Base-by-base conservation (phyloP, 305 asterid genomes). In the Plantago coronopus region DNA sequence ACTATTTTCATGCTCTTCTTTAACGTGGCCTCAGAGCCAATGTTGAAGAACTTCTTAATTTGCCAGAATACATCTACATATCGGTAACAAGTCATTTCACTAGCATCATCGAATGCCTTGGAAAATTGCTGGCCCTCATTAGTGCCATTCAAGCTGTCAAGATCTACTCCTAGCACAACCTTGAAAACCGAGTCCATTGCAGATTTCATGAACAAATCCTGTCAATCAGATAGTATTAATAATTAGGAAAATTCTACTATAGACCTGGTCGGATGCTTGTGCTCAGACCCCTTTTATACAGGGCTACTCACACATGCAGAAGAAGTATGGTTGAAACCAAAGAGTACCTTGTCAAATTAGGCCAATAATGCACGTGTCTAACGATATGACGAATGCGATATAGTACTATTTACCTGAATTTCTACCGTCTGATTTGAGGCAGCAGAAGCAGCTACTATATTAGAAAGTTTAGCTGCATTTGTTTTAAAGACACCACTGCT, bases 201-300 rank as follows among this genome's bases (percentile, higher is more conserved):
- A 20, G 85, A 70, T 70, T 76, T 84, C 83, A 78, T 74, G 78
- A 84, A 75, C 56, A 82, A 57, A 54, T 79, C 91, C 91, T 84
- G 79, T 61, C 53, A 29, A 58, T 13, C 14, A 59, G 48, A 59
- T 7, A n/a, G 23, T 14, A 43, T 18, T 27, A 17, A 63, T 17
- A 18, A 5, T 14, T 51, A 17, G 61, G n/a, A n/a, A n/a, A n/a
- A n/a, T n/a, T n/a, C n/a, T n/a, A n/a, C n/a, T n/a, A n/a, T n/a
- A n/a, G n/a, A n/a, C n/a, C n/a, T n/a, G n/a, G n/a, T n/a, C 48
- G 13, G 44, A 14, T 27, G 34, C 34, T 27, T n/a, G n/a, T n/a
- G n/a, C n/a, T n/a, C n/a, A n/a, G n/a, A n/a, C n/a, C n/a, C n/a
- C 19, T 20, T 50, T 12, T 53, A 46, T 62, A 58, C 19, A 22